phyloP scores from a whole-genome alignment of 2,329 filamentous ascomycete genomes.

The Penicillium corylophilum region DNA sequence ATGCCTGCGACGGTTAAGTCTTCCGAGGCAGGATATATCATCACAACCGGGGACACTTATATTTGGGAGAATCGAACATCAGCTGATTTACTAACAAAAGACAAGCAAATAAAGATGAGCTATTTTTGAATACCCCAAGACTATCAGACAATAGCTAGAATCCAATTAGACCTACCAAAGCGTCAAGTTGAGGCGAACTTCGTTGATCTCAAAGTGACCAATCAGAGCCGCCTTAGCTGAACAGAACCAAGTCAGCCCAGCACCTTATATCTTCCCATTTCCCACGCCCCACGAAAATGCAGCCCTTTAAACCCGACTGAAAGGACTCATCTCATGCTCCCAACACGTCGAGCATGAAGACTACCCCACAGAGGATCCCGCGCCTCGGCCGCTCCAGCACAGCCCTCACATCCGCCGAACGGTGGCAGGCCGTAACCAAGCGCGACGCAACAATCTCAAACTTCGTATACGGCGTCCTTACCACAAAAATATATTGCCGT shows the following conservation, averaged over 20 bases:
- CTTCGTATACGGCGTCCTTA: slow-evolving; percentile 59
- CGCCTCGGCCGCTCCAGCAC: slow-evolving; percentile 16
- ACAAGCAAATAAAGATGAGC: neutral
- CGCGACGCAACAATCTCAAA: slow-evolving; percentile 46
- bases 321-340: neutral
- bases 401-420: slow-evolving; percentile 28
- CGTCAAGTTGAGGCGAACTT: neutral
- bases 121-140: neutral
- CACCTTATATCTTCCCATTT: neutral
- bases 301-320: neutral
- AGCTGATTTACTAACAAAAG: too few species aligned
- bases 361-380: slow-evolving; percentile 23
- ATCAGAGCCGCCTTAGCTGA: slow-evolving; percentile 23
- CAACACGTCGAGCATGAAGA: slow-evolving; percentile 7
- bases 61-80: too few species aligned
- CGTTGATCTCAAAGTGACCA: slow-evolving; percentile 37
- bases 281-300: neutral
- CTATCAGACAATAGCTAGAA: neutral
- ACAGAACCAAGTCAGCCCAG: neutral
- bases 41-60: too few species aligned
- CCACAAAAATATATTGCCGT: slow-evolving; percentile 58
- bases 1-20: too few species aligned
- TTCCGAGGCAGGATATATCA: too few species aligned
- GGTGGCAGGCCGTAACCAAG: slow-evolving; percentile 47
- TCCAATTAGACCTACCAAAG: neutral